Evolutionary conservation across 1,284 basidiomycete species (phyloP).

Genomic region (Lentinula novae-zelandiae): DNA sequence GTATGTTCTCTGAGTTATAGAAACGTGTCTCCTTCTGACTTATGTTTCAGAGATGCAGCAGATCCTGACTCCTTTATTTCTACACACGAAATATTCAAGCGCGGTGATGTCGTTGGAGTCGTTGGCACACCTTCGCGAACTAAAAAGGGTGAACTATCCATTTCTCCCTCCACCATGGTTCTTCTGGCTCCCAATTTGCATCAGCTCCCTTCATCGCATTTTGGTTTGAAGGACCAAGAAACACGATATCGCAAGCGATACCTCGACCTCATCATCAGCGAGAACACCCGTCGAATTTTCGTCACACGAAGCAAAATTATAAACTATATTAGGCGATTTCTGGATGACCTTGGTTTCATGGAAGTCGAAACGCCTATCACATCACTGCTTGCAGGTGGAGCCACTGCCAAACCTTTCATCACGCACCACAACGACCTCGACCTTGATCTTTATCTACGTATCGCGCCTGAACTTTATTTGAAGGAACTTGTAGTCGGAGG

Average conservation of each 20-base stretch:
- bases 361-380: conserved; percentile 99
- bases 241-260: conserved; percentile 98
- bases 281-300: conserved; percentile 88
- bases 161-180: conserved; percentile 78
- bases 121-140: conserved; percentile 88
- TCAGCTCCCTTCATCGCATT: conserved; percentile 89
- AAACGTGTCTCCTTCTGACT: neutral
- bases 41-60: conserved; percentile 56
- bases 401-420: conserved; percentile 97
- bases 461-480: conserved; percentile 97
- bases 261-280: conserved; percentile 96
- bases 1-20: conserved; percentile 40
- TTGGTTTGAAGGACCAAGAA: conserved; percentile 94
- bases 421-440: conserved; percentile 99
- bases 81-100: conserved; percentile 85
- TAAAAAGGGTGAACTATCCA: conserved; percentile 94
- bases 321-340: conserved; percentile 89
- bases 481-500: conserved; percentile 98
- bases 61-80: conserved; percentile 70
- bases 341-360: conserved; percentile 93
- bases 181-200: conserved; percentile 96
- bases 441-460: conserved; percentile 96
- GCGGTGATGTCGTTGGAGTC: conserved; percentile 96
- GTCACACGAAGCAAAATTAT: conserved; percentile 85
- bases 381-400: conserved; percentile 94